phyloP scores from a whole-genome alignment of 805 yeast genomes.

The Saccharomycopsis fodiens region DNA sequence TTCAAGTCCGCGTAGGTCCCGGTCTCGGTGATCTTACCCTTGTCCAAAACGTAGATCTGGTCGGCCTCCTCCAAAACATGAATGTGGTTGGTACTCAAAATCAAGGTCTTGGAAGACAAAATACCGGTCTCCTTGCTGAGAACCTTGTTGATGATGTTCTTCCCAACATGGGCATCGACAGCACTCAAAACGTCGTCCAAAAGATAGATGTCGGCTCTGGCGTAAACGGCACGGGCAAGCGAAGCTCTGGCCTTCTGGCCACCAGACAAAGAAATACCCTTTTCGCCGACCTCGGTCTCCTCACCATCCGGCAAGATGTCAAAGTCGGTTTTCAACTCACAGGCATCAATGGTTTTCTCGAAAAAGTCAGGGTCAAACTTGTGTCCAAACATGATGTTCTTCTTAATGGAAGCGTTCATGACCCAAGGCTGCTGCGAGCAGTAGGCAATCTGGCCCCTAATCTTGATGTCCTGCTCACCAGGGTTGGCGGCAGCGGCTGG shows the following conservation, averaged over 20 bases:
- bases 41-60: constrained; percentile 49
- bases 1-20: constrained; percentile 47
- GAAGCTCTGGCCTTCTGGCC: constrained; percentile 61
- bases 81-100: constrained; percentile 53
- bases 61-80: constrained; percentile 51
- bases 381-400: constrained; percentile 45
- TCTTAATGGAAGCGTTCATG: constrained; percentile 41
- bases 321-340: constrained; percentile 42
- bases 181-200: constrained; percentile 65
- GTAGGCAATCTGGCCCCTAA: constrained; percentile 45
- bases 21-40: constrained; percentile 47
- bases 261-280: constrained; percentile 53
- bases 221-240: constrained; percentile 62
- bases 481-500: constrained; percentile 26
- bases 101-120: constrained; percentile 42
- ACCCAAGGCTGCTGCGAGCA: constrained; percentile 57
- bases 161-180: constrained; percentile 66
- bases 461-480: constrained; percentile 24
- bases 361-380: constrained; percentile 36
- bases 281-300: constrained; percentile 49
- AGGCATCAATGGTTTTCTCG: constrained; percentile 37
- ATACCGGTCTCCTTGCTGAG: constrained; percentile 37
- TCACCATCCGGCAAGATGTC: constrained; percentile 45
- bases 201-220: constrained; percentile 49
- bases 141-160: constrained; percentile 43